phyloP scores from a whole-genome alignment of 192 early-diverging fungal species.

The Pilaira anomala region DNA sequence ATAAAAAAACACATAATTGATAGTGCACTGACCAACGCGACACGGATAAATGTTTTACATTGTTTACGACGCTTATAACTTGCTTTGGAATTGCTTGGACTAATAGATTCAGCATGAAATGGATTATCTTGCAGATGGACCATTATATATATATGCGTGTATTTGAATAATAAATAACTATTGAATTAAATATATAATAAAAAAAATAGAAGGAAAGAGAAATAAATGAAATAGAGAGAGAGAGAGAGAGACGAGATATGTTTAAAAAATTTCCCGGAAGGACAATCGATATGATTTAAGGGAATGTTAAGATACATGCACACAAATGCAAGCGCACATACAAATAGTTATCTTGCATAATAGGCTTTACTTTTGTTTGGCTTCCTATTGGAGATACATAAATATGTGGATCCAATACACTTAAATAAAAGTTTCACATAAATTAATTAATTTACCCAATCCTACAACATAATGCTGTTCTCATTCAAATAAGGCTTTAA shows the following conservation, averaged over 20 bases:
- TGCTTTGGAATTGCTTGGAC: background rate
- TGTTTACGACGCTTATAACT: conserved; percentile 2
- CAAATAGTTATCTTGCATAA: too few relatives aligned
- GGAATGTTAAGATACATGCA: too few relatives aligned
- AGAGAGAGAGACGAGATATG: background rate
- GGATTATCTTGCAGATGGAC: too few relatives aligned
- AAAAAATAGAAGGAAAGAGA: background rate
- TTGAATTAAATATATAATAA: background rate
- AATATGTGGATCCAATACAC: too few relatives aligned
- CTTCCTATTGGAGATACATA: too few relatives aligned
- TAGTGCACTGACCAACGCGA: background rate
- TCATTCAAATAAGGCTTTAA: too few relatives aligned
- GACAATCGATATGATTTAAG: background rate
- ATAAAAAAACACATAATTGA: background rate
- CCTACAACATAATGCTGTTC: too few relatives aligned
- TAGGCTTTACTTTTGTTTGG: too few relatives aligned
- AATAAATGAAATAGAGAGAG: background rate
- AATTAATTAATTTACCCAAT: background rate
- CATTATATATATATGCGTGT: too few relatives aligned
- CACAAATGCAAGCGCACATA: too few relatives aligned
- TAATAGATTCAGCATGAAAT: too few relatives aligned
- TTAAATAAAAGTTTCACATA: too few relatives aligned
- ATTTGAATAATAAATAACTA: background rate
- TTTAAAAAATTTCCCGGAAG: background rate
- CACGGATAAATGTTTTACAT: background rate